A percentile compares a stretch with the other conserved stretches of the same genome.
phyloP scores from a whole-genome alignment of 805 yeast species.

The Candida piceae region DNA sequence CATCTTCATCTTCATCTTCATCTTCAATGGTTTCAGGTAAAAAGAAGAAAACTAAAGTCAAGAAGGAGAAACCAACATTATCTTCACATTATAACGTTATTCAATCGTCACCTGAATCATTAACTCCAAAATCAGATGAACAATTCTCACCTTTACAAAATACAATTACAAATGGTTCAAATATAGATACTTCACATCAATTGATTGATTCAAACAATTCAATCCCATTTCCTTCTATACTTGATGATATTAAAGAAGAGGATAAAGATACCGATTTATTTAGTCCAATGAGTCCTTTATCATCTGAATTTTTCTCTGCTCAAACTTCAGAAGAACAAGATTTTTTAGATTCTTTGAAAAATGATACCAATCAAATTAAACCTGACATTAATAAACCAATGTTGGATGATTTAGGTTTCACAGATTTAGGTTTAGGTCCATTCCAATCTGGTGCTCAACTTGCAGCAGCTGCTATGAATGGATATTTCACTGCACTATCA shows the following conservation, averaged over 20 bases:
- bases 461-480: slow-evolving; percentile 28
- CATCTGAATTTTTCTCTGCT: neutral
- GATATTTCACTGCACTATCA: slow-evolving; percentile 5
- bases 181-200: slow-evolving; percentile 2
- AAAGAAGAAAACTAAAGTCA: slow-evolving; percentile 1
- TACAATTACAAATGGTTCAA: slow-evolving; percentile 7
- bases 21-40: slow-evolving; percentile 1
- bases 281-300: slow-evolving; percentile 13
- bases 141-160: slow-evolving; percentile 16
- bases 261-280: slow-evolving; percentile 10
- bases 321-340: neutral
- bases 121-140: slow-evolving; percentile 21
- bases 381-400: slow-evolving; percentile 7
- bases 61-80: slow-evolving; percentile 4
- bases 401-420: slow-evolving; percentile 13
- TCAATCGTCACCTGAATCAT: slow-evolving; percentile 24
- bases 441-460: slow-evolving; percentile 29
- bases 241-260: slow-evolving; percentile 21
- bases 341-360: neutral
- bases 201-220: no score
- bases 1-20: slow-evolving; percentile 2
- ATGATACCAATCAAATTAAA: slow-evolving; percentile 6
- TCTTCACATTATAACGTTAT: slow-evolving; percentile 13
- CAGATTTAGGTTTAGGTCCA: slow-evolving; percentile 21
- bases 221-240: neutral